Evolutionary conservation across 768 basidiomycete genomes (phyloP), one percentile per base, ranked within the genome.

Genomic region (Tricholoma flavovirens): DNA sequence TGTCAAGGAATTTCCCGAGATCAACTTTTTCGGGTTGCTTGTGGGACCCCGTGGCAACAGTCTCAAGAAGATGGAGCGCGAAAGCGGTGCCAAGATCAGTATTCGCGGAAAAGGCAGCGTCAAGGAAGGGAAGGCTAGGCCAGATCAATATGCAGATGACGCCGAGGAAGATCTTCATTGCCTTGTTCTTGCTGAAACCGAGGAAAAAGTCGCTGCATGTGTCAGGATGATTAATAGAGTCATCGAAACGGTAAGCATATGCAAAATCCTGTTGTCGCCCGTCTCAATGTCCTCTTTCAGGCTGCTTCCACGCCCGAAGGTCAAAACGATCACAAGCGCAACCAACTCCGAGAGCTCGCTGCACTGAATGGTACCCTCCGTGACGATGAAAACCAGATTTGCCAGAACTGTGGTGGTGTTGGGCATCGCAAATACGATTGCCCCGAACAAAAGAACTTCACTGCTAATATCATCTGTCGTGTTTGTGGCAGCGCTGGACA

Each of bases 371-470:
- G 97, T 74, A 99, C 97, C 45, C 86, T 99, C 55, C 94, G 97
- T 64, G 97, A 99, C 67, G 97, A 99, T 70, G 97, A 99, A 77
- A 98, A 98, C 68, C 97, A 99, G 73, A 86, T 98, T 59, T 99
- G 97, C 75, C 95, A 98, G 76, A 96, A 96, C 67, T 95, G 91
- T 70, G 93, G 90, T 67, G 87, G 87, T 53, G 83, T 93, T 61
- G 94, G 94, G 57, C 95, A 98, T 69, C 88, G 96, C 73, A 95
- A 98, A 84, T 98, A 93, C 76, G 97, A 98, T 73, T 99, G 97
- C 71, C 94, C 95, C 15, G 93, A 98, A 75, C 93, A 97, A 73
- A 87, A 90, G 71, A 97, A 97, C 77, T 98, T 94, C 76, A 95
- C 93, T 63, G 97, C 97, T 76, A 96, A 96, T 78, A 95, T 99